These are phyloP conservation scores for Vararia minispora DNA, from an alignment of 768 basidiomycete genomes.

Conservation along the genomic window DNA sequence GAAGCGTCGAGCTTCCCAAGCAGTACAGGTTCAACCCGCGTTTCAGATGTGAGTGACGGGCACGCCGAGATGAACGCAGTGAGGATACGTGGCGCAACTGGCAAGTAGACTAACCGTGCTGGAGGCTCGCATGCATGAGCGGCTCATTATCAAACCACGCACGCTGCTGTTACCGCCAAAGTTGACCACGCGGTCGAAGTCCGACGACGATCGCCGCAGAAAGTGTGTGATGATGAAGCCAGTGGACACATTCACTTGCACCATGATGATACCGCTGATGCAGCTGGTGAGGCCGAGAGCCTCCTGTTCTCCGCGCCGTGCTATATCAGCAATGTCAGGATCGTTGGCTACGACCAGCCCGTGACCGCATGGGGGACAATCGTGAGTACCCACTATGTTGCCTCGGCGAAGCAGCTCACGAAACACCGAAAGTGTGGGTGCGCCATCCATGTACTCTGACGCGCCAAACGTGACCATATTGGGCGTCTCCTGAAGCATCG, in stretches of 20 bases:
- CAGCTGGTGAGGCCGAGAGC: slow-evolving; percentile 94
- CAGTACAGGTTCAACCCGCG: slow-evolving; percentile 69
- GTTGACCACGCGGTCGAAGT: too few species aligned
- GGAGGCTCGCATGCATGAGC: too few species aligned
- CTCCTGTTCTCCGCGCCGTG: slow-evolving; percentile 67
- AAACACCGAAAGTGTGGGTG: slow-evolving; percentile 74
- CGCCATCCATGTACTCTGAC: slow-evolving; percentile 97
- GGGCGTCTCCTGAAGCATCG: slow-evolving; percentile 63
- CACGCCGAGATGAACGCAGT: slow-evolving; percentile 70
- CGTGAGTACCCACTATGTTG: slow-evolving; percentile 52
- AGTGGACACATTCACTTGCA: slow-evolving; percentile 56
- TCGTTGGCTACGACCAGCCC: slow-evolving; percentile 38
- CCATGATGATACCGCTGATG: slow-evolving; percentile 74
- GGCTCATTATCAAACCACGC: too few species aligned
- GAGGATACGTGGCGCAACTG: slow-evolving; percentile 54
- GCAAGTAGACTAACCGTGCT: too few species aligned
- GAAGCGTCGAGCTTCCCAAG: slow-evolving; percentile 56
- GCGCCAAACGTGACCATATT: slow-evolving; percentile 85
- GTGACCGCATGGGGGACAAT: slow-evolving; percentile 59
- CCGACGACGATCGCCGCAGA: slow-evolving; percentile 18
- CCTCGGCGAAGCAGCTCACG: slow-evolving; percentile 89
- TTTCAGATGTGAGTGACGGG: slow-evolving; percentile 81
- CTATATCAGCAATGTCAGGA: slow-evolving; percentile 65
- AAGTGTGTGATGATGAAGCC: slow-evolving; percentile 72
- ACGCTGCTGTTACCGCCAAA: too few species aligned